phyloP scores from a whole-genome alignment of 2,329 filamentous ascomycete genomes.

The Claviceps sp. region DNA sequence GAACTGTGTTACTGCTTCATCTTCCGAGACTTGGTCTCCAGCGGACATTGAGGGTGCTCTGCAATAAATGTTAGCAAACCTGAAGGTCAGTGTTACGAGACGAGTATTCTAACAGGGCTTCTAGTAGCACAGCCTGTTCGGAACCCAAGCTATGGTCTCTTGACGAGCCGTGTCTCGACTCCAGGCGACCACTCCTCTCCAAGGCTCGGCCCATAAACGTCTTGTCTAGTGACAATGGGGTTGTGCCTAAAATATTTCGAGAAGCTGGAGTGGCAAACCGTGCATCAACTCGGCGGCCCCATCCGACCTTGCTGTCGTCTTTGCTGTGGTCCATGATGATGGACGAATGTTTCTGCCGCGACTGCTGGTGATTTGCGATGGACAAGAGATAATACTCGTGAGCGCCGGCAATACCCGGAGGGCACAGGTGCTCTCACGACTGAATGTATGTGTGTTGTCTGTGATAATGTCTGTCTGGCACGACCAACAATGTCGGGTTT shows the following conservation, averaged over 20 bases:
- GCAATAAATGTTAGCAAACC: not conserved
- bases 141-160: not conserved
- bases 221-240: conserved; percentile 3
- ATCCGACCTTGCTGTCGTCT: conserved; percentile 15
- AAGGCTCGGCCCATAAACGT: conserved; percentile 3
- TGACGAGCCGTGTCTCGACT: not conserved
- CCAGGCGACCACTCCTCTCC: conserved; percentile 5
- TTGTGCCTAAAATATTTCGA: conserved; percentile 8
- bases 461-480: conserved; percentile 3
- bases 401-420: conserved; percentile 14
- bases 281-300: conserved; percentile 14
- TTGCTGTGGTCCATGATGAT: conserved; percentile 8
- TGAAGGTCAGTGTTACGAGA: not conserved
- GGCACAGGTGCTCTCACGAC: conserved; percentile 10
- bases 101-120: not conserved
- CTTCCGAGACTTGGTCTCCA: not conserved
- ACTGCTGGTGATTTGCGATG: conserved; percentile 8
- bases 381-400: conserved; percentile 17
- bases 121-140: not conserved
- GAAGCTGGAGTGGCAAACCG: conserved; percentile 14
- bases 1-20: conserved; percentile 16
- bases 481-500: conserved; percentile 3
- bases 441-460: conserved; percentile 4
- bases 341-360: not conserved
- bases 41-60: not conserved